These are phyloP conservation scores for Nakaseomyces delphensis DNA, from an alignment of 1,139 yeast genomes.

Conservation along the genomic window DNA sequence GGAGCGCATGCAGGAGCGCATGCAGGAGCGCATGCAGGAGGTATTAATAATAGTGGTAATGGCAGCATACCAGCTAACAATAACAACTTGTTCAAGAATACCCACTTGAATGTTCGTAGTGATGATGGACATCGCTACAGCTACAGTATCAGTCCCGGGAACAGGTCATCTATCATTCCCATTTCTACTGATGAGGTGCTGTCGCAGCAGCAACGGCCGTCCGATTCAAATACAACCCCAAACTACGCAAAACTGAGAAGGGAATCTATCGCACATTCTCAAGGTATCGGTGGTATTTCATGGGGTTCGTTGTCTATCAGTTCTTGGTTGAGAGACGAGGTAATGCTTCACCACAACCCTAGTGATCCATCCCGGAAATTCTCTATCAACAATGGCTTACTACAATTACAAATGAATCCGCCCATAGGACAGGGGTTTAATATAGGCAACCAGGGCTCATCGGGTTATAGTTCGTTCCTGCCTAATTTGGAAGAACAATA, in stretches of 20 bases:
- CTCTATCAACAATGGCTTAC: slow-evolving; percentile 1
- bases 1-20: not conserved
- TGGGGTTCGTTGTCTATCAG: slow-evolving; percentile 97
- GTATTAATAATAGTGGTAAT: not conserved
- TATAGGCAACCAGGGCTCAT: slow-evolving; percentile 30
- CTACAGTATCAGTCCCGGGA: slow-evolving; percentile 4
- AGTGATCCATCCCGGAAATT: not conserved
- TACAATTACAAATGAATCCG: slow-evolving; percentile 2
- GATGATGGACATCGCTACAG: slow-evolving; percentile 1
- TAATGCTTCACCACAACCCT: slow-evolving; percentile 34
- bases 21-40: not conserved
- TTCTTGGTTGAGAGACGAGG: slow-evolving; percentile 93
- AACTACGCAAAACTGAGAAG: slow-evolving; percentile 51
- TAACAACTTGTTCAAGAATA: not conserved
- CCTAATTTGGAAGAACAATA: slow-evolving; percentile 93
- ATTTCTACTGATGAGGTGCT: not conserved
- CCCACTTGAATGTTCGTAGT: slow-evolving; percentile 7
- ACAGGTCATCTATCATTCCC: slow-evolving; percentile 1
- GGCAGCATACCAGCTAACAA: slow-evolving; percentile 1
- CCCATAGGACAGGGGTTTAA: slow-evolving; percentile 38
- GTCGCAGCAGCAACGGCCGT: not conserved
- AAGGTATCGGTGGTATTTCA: slow-evolving; percentile 96
- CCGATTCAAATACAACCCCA: not conserved
- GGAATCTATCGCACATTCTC: slow-evolving; percentile 90
- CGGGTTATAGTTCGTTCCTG: slow-evolving; percentile 41